phyloP scores from a whole-genome alignment of 106 monocot genomes.

The Allium fistulosum region DNA sequence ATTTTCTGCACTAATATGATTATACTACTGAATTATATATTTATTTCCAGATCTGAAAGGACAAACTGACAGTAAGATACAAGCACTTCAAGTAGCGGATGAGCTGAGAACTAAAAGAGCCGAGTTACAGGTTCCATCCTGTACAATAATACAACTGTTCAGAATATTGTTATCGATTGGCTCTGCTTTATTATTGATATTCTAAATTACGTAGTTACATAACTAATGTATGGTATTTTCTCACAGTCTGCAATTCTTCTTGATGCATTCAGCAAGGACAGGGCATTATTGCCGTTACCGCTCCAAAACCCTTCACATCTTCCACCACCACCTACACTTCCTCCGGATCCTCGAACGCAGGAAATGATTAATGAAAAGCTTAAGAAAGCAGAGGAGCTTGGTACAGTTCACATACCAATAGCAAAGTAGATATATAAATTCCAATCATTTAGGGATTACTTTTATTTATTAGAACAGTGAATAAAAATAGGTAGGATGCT shows the following conservation, averaged over 20 bases:
- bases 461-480: too few relatives aligned
- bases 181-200: neutral
- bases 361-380: conserved; percentile 96
- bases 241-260: conserved; percentile 52
- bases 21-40: neutral
- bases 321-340: conserved; percentile 35
- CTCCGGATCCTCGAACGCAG: conserved; percentile 84
- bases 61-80: conserved; percentile 76
- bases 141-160: too few relatives aligned
- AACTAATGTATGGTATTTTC: too few relatives aligned
- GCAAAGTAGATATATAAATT: too few relatives aligned
- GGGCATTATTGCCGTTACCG: conserved; percentile 66
- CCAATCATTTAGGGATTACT: too few relatives aligned
- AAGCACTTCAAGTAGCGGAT: conserved; percentile 66
- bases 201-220: too few relatives aligned
- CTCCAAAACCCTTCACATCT: conserved; percentile 43
- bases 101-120: conserved; percentile 81
- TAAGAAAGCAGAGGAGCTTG: conserved; percentile 86
- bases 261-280: conserved; percentile 93
- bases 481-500: too few relatives aligned
- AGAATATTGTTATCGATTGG: neutral
- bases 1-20: neutral
- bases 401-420: neutral
- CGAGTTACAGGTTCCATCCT: conserved; percentile 61
- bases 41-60: conserved; percentile 71